Conservation (phyloP, 2,329 filamentous ascomycete genomes). For the Dothiorella sarmentorum region DNA sequence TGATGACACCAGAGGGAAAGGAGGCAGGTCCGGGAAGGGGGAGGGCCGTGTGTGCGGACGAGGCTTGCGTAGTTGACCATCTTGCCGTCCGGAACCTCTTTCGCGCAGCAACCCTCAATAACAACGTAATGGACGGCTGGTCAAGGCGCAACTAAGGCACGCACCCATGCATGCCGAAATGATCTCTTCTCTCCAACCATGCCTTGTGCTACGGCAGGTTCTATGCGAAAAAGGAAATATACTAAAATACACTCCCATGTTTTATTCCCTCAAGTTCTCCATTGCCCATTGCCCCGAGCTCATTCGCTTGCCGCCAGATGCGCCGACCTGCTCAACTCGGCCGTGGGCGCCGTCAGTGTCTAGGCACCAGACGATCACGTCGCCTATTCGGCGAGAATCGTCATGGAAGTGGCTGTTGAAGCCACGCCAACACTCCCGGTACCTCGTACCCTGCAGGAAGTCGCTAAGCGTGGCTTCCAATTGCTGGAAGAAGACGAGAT, state of each 20-base stretch:
- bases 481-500: slow-evolving; percentile 55
- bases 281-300: slow-evolving; percentile 11
- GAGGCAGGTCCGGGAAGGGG: neutral
- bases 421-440: slow-evolving; percentile 57
- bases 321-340: neutral
- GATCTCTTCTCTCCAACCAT: neutral
- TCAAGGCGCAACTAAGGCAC: neutral
- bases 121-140: neutral
- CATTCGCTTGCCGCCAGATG: neutral
- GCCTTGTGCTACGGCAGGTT: neutral
- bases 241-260: neutral
- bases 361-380: slow-evolving; percentile 58
- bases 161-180: neutral
- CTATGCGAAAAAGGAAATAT: neutral
- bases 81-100: neutral
- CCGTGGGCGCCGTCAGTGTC: neutral
- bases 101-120: neutral
- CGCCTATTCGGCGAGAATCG: slow-evolving; percentile 58
- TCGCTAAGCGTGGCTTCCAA: slow-evolving; percentile 49
- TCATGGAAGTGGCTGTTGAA: slow-evolving; percentile 63
- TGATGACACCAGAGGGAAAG: neutral
- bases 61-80: neutral
- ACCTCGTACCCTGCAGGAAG: slow-evolving; percentile 45
- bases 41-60: neutral
- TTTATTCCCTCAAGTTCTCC: neutral